Evolutionary conservation across 2,329 filamentous ascomycete species (phyloP), one percentile per base, ranked within the genome.

Genomic region (Penicillium sp.): DNA sequence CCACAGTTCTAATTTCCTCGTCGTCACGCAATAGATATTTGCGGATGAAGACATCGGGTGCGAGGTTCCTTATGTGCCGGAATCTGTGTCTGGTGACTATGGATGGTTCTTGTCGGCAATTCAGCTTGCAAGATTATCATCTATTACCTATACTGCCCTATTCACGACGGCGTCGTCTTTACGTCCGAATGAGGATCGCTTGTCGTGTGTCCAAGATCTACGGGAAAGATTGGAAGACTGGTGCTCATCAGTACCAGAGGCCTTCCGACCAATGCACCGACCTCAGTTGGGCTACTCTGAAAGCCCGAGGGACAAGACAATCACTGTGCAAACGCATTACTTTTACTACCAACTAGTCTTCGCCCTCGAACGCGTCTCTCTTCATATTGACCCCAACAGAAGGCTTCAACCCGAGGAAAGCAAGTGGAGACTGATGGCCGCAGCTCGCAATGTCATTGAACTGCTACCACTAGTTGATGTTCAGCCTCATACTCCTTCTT

Each of bases 41-140:
- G 34, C 34, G 5, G 34, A 37, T 37, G 9, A 37, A 11, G 34
- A 37, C 13, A 37, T 37, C 9, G 16, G 16, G 19, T 37, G 14
- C 9, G 16, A 18, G 11, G 65, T 77, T 16, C 74, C 74, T 3
- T 40, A 58, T 11, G 54, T 63, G 13, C 71, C 71, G 1, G 71
- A 73, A 29, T 62, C 72, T 4, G 26, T 62, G 5, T 65, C 75
- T 39, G 66, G 62, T 16, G 63, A 59, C 5, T 74, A 69, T 44
- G 67, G 76, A 57, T 77, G 71, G 70, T 70, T 76, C 24, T 44
- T 72, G 1, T 54, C 65, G 3, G 66, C 65, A 18, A 62, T 69
- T 18, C 65, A 69, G 4, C 64, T 73, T 28, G 56, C 59, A 21
- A 60, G 75, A 4, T 52, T 77, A 1, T 48, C 70, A 0, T 75